phyloP scores from a whole-genome alignment of 371 early-diverging fungal species.

The Saksenaea oblongispora region DNA sequence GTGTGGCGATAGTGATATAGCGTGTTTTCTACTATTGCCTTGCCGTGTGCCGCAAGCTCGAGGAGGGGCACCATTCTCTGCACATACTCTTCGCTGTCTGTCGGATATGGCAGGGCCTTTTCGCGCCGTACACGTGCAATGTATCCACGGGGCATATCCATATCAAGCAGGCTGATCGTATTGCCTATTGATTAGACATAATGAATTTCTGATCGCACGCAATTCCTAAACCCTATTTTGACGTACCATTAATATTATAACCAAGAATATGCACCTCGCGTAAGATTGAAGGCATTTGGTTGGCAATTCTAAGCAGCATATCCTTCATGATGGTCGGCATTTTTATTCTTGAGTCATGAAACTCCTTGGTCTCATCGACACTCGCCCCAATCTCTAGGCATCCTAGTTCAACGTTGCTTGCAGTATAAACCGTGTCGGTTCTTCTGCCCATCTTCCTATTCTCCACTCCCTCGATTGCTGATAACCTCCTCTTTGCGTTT shows the following conservation, averaged over 20 bases:
- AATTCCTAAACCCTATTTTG: neutral
- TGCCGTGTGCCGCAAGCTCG: constrained; percentile 7
- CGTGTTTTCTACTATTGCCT: constrained; percentile 5
- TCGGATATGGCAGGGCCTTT: constrained; percentile 4
- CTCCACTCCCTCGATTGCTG: constrained; percentile 10
- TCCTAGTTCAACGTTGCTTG: constrained; percentile 11
- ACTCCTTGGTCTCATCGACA: constrained; percentile 5
- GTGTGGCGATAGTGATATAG: neutral
- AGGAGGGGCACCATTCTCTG: constrained; percentile 3
- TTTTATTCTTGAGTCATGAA: constrained; percentile 8
- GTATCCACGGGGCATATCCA: constrained; percentile 7
- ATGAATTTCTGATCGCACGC: neutral
- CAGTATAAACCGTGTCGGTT: constrained; percentile 13
- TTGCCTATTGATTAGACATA: constrained; percentile 6
- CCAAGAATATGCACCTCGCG: constrained; percentile 5
- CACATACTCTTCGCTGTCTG: constrained; percentile 3
- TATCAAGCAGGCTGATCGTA: constrained; percentile 6
- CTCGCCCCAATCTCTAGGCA: constrained; percentile 9
- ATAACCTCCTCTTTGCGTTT: constrained; percentile 11
- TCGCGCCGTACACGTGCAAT: constrained; percentile 2
- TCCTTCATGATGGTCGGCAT: constrained; percentile 12
- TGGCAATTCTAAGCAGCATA: constrained; percentile 8
- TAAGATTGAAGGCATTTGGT: neutral
- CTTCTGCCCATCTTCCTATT: constrained; percentile 10
- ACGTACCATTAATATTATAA: constrained; percentile 16